Percentiles rank a stretch among this genome's conserved stretches.
These are phyloP conservation scores for Cochlearia excelsa DNA, from an alignment of 345 rosid species.

Conservation along the genomic window DNA sequence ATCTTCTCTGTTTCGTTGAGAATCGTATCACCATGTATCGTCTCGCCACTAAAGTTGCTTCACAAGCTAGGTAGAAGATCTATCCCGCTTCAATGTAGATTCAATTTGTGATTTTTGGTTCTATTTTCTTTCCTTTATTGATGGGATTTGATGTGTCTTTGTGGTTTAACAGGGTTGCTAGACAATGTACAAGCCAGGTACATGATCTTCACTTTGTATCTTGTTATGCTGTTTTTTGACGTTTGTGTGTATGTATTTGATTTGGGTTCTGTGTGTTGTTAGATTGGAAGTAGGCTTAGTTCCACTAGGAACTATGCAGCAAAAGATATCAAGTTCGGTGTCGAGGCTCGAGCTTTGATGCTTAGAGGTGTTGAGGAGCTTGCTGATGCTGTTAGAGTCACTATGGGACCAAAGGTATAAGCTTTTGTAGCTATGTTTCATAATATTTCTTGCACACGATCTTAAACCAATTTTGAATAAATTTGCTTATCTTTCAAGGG, in stretches of 20 bases:
- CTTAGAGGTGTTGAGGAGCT: slow-evolving; percentile 95
- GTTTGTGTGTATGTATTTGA: background rate
- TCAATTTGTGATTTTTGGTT: background rate
- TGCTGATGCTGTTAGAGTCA: slow-evolving; percentile 88
- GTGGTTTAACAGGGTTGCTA: slow-evolving; percentile 46
- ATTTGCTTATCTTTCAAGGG: slow-evolving; percentile 47
- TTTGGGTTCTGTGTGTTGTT: slow-evolving; percentile 9
- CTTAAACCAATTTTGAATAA: background rate
- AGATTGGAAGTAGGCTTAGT: slow-evolving; percentile 70
- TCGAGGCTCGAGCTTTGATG: slow-evolving; percentile 87
- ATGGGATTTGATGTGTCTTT: background rate
- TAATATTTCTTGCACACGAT: background rate
- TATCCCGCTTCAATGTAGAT: background rate
- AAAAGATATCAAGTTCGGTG: slow-evolving; percentile 82
- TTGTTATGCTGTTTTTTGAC: background rate
- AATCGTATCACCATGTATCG: slow-evolving; percentile 34
- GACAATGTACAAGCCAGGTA: slow-evolving; percentile 60
- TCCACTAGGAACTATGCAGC: slow-evolving; percentile 88
- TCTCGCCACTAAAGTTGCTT: slow-evolving; percentile 32
- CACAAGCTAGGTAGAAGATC: slow-evolving; percentile 38
- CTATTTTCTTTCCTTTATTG: background rate
- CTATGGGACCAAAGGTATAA: slow-evolving; percentile 96
- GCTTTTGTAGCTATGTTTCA: background rate
- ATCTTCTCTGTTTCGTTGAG: slow-evolving; percentile 10
- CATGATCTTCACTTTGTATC: slow-evolving; percentile 14